Conservation (phyloP, 352 stramenopile genomes). For the Phytophthora sojae region DNA sequence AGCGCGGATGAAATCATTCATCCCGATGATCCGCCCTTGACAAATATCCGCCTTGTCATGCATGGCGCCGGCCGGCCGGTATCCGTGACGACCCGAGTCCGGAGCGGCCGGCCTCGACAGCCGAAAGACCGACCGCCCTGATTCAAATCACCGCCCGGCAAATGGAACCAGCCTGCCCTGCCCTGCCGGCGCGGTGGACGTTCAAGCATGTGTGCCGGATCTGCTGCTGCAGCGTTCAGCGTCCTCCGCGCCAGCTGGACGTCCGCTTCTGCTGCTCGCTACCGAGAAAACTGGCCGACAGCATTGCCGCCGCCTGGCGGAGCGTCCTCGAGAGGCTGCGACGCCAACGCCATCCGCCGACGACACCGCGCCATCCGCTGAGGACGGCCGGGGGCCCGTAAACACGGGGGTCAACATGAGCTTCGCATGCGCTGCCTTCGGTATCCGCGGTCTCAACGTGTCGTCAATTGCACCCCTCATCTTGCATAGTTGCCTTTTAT, state of each 20-base stretch:
- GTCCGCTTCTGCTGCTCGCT: slow-evolving; percentile 1
- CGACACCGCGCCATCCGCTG: not conserved
- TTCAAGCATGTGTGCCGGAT: slow-evolving; percentile 13
- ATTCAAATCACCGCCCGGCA: slow-evolving; percentile 7
- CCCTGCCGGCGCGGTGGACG: not conserved
- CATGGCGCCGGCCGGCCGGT: not conserved
- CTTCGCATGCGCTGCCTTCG: slow-evolving; percentile 2
- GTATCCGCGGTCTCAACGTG: slow-evolving; percentile 8
- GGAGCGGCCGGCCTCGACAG: too few species aligned
- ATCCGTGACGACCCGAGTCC: not conserved
- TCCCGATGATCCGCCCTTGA: slow-evolving; percentile 1
- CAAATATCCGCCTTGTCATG: not conserved
- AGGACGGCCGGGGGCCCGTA: slow-evolving; percentile 6
- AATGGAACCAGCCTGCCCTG: not conserved
- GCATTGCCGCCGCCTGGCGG: not conserved
- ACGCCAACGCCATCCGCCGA: not conserved
- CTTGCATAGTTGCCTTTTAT: slow-evolving; percentile 27
- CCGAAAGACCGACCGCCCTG: not conserved
- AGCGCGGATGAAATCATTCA: slow-evolving; percentile 2
- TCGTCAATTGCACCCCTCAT: slow-evolving; percentile 15
- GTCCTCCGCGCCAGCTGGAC: slow-evolving; percentile 11
- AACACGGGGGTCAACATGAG: slow-evolving; percentile 14
- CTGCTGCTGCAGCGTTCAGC: not conserved
- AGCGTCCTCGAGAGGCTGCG: slow-evolving; percentile 4
- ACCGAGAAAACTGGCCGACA: not conserved